Conservation (phyloP, 305 asterid genomes). For the Fraxinus dipetala region DNA sequence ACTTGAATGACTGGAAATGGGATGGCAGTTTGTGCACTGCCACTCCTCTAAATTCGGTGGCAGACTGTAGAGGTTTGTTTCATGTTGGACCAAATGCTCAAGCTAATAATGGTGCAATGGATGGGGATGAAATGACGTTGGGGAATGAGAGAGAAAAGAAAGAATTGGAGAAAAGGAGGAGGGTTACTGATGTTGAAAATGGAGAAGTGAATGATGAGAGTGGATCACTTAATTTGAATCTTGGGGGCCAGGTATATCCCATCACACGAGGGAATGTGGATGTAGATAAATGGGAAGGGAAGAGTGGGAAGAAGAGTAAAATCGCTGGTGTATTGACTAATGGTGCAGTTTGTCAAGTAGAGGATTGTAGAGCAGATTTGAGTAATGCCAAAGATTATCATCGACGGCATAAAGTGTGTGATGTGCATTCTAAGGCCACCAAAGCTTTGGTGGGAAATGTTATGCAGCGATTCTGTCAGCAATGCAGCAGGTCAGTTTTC, state of each 20-base stretch:
- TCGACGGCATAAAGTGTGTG: conserved; percentile 88
- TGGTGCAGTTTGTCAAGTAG: conserved; percentile 82
- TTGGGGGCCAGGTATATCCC: conserved; percentile 60
- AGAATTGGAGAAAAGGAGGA: conserved; percentile 75
- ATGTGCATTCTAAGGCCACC: conserved; percentile 77
- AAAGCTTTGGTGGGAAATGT: conserved; percentile 70
- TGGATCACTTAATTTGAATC: conserved; percentile 63
- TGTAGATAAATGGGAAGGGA: conserved; percentile 44
- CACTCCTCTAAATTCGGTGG: conserved; percentile 46
- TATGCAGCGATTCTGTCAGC: conserved; percentile 94
- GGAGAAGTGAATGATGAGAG: conserved; percentile 39
- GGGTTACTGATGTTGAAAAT: conserved; percentile 44
- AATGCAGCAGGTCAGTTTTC: conserved; percentile 80
- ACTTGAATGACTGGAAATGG: conserved; percentile 86
- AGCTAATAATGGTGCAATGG: conserved; percentile 26
- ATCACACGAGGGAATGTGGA: conserved; percentile 38
- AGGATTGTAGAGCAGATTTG: conserved; percentile 78
- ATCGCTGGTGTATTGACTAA: conserved; percentile 38
- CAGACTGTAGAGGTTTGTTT: conserved; percentile 60
- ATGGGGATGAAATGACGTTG: conserved; percentile 35
- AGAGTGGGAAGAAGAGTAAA: conserved; percentile 68
- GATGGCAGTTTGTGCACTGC: conserved; percentile 79
- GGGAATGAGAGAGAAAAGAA: conserved; percentile 48
- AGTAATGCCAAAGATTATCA: conserved; percentile 77
- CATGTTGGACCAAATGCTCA: conserved; percentile 44